Evolutionary conservation across 2,329 filamentous ascomycete species (phyloP), one percentile per base, ranked within the genome.

Genomic region (Ophiostoma sp.): DNA sequence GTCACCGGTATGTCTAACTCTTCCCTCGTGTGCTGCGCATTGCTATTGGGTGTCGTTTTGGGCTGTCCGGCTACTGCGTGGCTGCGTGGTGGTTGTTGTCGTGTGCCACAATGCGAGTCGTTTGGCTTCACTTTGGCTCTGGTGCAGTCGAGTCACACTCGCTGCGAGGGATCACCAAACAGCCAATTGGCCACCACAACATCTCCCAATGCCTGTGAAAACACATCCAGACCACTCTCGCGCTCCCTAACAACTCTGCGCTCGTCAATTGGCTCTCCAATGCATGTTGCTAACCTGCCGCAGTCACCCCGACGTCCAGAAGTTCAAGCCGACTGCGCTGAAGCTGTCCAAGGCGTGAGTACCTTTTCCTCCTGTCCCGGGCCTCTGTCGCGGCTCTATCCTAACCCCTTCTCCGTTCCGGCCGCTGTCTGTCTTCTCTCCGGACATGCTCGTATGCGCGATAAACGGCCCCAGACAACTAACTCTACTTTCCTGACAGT

Each of bases 261-360:
- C 33, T 13, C 10, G 17, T 65, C 67, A 60, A 69, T 69, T 72
- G 71, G 27, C 33, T 27, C 8, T 57, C 20, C 3, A 8, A 17
- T 20, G 15, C 65, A n/a, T 23, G 7, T 64, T 69, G 20, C 71
- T 72, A 70, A 70, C 54, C 20, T 11, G 31, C 31, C 31, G 74
- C 74, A 89, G 87, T 83, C 94, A 98, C 79, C 94, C 94, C 74
- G 92, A 97, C 87, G 93, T 97, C 77, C 89, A 92, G 79, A 94
- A 93, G 79, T 98, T 98, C 86, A 97, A 97, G 88, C 91, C 94
- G 68, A 94, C 91, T 73, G 94, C 94, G 78, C 86, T 98, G 81
- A 90, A 90, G 83, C 91, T 98, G 83, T 89, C 93, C 75, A 97
- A 97, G 86, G 90, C 92, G 93, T 96, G 87, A 81, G 91, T 87